Evolutionary conservation across 768 basidiomycete species (phyloP), one percentile per base, ranked within the genome.

Genomic region (Cantharellus anzutake): DNA sequence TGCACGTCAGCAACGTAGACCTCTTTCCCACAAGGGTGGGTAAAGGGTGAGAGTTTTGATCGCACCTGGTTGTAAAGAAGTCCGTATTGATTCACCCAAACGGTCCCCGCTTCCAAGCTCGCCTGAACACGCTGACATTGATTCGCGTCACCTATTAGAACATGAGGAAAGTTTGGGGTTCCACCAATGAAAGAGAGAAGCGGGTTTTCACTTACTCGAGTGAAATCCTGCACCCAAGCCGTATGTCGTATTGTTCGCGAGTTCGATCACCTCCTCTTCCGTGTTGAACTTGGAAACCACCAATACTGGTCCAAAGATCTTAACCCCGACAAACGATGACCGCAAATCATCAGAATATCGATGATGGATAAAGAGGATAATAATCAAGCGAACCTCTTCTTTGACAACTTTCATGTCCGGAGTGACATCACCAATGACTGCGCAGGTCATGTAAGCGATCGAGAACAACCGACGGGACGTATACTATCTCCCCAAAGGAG

Each of bases 231-330:
- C 90, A 4, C 89, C 92, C 41, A 98, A 78, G 41, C 94, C 94
- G 69, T 94, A 97, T 56, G 74, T 78, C 3, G 91, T 89, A 67
- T 85, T 80, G 71, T 97, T 97, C 41, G 92, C 93, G 14, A 90
- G 71, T 48, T 73, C 67, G 64, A 97, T 80, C 2, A 82, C 91
- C 68, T 96, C 89, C 38, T 85, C 83, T 70, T 96, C 93, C 4
- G 84, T 83, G 64, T 78, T 80, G 73, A 97, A 97, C 64, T 75
- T 80, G 50, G 82, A 83, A 50, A 97, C 79, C 35, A 81, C 77
- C 44, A 93, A 78, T 2, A 98, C 93, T 37, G 94, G 94, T 4
- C 94, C 94, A 69, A 98, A 98, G 64, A 96, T 96, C 82, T 93
- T 52, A 16, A 40, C n/a, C 58, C 41, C 2, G 35, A 16, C 56